Conservation (phyloP, 441 rosid species). For the Adansonia rubrostipa region DNA sequence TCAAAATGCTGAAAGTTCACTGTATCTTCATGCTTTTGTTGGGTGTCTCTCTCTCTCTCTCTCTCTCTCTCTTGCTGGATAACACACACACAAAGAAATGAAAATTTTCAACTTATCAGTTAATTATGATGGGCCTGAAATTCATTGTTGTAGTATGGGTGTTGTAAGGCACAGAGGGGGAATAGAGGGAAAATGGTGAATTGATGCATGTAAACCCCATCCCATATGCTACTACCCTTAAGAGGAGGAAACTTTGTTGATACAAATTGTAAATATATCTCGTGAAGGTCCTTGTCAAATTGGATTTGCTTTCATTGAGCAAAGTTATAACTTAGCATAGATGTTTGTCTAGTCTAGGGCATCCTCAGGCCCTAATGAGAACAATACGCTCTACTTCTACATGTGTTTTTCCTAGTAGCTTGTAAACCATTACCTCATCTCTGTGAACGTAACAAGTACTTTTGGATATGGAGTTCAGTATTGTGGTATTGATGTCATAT, state of each 20-base stretch:
- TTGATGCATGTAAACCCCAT: not conserved
- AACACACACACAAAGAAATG: not conserved
- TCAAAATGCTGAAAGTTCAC: constrained; percentile 27
- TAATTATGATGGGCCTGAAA: not conserved
- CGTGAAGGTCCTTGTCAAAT: not conserved
- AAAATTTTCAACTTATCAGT: not conserved
- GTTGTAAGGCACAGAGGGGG: not conserved
- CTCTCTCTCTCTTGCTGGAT: not conserved
- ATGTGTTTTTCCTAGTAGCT: not conserved
- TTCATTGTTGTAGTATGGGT: not conserved
- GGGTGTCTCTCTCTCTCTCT: not conserved
- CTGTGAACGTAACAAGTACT: not conserved
- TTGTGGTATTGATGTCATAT: constrained; percentile 5
- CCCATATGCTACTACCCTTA: not conserved
- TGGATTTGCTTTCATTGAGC: not conserved
- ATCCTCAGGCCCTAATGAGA: not conserved
- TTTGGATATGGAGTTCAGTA: not conserved
- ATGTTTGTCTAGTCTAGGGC: constrained; percentile 6
- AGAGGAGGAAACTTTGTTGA: not conserved
- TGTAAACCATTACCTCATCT: not conserved
- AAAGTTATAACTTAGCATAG: not conserved
- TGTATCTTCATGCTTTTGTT: not conserved
- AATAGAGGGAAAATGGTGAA: not conserved
- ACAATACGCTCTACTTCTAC: not conserved
- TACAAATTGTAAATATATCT: constrained; percentile 2